Evolutionary conservation across 768 basidiomycete species (phyloP).

Genomic region (Austroboletus festivus): DNA sequence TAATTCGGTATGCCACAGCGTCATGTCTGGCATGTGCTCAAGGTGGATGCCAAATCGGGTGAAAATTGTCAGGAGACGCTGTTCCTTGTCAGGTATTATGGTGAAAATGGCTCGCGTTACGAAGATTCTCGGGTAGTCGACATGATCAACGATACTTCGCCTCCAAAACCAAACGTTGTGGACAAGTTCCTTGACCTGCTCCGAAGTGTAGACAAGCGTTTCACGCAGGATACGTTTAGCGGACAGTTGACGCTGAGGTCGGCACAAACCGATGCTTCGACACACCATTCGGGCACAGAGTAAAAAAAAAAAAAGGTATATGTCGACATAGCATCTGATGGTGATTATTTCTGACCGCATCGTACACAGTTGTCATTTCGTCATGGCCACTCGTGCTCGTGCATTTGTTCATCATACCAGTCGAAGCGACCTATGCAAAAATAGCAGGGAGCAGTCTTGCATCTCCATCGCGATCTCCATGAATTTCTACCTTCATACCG

Average conservation of each 20-base stretch:
- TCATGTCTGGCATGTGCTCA: constrained; percentile 54
- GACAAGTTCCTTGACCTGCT: constrained; percentile 49
- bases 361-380: neutral
- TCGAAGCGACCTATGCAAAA: constrained; percentile 14
- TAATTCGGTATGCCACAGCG: constrained; percentile 15
- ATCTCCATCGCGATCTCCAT: constrained; percentile 46
- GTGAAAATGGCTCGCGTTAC: constrained; percentile 47
- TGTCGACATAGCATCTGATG: constrained; percentile 1
- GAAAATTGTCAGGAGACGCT: constrained; percentile 50
- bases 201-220: constrained; percentile 45
- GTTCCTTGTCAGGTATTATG: constrained; percentile 52
- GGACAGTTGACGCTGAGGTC: neutral
- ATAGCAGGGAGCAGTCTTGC: constrained; percentile 21
- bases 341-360: neutral
- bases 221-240: constrained; percentile 22
- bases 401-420: no score
- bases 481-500: constrained; percentile 60
- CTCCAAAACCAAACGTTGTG: constrained; percentile 44
- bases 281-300: no score
- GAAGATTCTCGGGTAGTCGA: constrained; percentile 48
- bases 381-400: no score
- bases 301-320: neutral
- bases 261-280: neutral
- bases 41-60: constrained; percentile 41
- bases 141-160: constrained; percentile 46